Base-by-base conservation (phyloP, 768 basidiomycete species). In the Collybia mongolica region DNA sequence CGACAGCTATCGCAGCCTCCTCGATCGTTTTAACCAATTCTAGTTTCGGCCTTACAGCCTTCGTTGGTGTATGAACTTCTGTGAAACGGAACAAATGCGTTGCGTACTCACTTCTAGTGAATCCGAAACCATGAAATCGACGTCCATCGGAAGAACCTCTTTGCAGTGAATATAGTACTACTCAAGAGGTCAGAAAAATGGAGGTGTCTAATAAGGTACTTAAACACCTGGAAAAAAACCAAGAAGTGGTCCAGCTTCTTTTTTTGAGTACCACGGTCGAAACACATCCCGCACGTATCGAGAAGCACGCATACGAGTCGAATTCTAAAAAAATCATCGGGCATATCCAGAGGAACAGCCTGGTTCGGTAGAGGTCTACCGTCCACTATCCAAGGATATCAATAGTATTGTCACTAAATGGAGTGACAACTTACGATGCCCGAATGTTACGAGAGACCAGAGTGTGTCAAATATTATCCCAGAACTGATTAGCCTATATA, bases 241-340 rank as follows among this genome's bases (percentile, higher is more conserved):
- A 99, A 70, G 64, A 97, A 96, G 58, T 85, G 88, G 69, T 98
- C 97, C 19, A 99, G 72, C 65, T 95, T 98, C 74, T 88, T 88
- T 68, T 86, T 91, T 65, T 93, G 90, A 4, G 88, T 84, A 1
- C 96, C 97, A 36, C 87, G 84, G 66, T 98, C 96, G 67, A 99
- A 98, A 70, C 96, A 98, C 81, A 95, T 92, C 17, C 96, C 97
- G 64, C 93, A 95, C 0, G 95, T 93, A 67, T 98, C 96, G 17
- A 99, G 75, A 35, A 99, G 74, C 6, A 89, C 89, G 64, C 97
- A 98, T 39, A 96, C 83, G 46, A 99, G 77, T 11, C 97, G 80
- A 49, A 98, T 68, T 28, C 97, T 85, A 81, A 99, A 99, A 69
- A 90, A 98, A 64, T 99, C 97, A 65, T 98, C 92, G 0, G 91